phyloP scores from a whole-genome alignment of 1,284 basidiomycete genomes.

The Cystobasidium sp. region DNA sequence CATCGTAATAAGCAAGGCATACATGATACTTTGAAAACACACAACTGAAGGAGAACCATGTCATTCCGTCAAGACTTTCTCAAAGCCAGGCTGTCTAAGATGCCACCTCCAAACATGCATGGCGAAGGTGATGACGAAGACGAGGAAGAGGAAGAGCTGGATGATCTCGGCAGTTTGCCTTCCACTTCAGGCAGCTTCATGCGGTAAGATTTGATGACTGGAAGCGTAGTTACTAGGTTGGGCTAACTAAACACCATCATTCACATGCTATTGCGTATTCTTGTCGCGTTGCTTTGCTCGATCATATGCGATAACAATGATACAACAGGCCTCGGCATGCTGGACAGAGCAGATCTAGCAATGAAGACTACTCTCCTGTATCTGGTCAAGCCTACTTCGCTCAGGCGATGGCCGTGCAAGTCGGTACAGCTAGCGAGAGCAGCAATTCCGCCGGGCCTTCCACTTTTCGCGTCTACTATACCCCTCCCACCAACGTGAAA shows the following conservation, averaged over 20 bases:
- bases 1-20: too few relatives aligned
- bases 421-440: background rate
- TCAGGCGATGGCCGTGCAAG: constrained; percentile 12
- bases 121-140: background rate
- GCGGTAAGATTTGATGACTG: background rate
- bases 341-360: background rate
- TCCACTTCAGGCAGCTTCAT: constrained; percentile 22
- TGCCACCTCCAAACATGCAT: constrained; percentile 13
- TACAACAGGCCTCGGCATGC: constrained; percentile 5
- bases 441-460: constrained; percentile 10
- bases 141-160: constrained; percentile 34
- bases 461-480: constrained; percentile 43
- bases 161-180: constrained; percentile 31
- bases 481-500: constrained; percentile 4
- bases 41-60: background rate
- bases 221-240: too few relatives aligned
- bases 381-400: constrained; percentile 31
- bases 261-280: background rate
- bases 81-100: constrained; percentile 26
- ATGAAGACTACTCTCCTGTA: constrained; percentile 19
- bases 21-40: too few relatives aligned
- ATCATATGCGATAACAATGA: background rate
- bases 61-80: constrained; percentile 33
- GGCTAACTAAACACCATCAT: background rate
- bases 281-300: too few relatives aligned